These are phyloP conservation scores for Colletotrichum sp. DNA, from an alignment of 2,329 filamentous ascomycete species.

Conservation along the genomic window DNA sequence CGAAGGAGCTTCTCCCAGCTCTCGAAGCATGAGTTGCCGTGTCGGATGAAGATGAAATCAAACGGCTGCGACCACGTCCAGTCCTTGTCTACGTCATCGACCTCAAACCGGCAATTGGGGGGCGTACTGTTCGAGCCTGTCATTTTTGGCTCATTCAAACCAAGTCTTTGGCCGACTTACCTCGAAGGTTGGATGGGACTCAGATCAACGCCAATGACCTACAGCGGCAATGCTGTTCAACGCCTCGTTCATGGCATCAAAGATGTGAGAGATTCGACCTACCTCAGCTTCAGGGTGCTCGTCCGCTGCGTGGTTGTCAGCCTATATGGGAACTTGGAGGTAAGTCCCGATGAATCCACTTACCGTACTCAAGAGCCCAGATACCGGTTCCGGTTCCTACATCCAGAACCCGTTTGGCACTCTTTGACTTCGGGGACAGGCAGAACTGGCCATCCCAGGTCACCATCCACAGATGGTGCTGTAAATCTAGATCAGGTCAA, in stretches of 20 bases:
- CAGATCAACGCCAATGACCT: not conserved
- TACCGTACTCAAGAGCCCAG: not conserved
- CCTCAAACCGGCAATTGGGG: slow-evolving; percentile 40
- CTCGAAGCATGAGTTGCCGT: slow-evolving; percentile 57
- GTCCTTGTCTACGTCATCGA: slow-evolving; percentile 38
- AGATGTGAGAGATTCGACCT: not conserved
- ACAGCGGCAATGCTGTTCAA: not conserved
- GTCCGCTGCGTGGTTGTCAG: not conserved
- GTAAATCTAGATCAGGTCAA: not conserved
- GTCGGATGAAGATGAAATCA: slow-evolving; percentile 64
- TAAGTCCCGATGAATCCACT: not conserved
- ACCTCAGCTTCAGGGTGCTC: not conserved
- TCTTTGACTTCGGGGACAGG: slow-evolving; percentile 27
- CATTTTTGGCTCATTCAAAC: not conserved
- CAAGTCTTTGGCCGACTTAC: not conserved
- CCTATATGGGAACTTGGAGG: no score
- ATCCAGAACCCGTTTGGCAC: slow-evolving; percentile 25
- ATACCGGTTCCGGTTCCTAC: not conserved
- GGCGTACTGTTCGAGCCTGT: slow-evolving; percentile 33
- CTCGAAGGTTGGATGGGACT: not conserved
- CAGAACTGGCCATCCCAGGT: slow-evolving; percentile 29
- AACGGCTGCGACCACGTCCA: slow-evolving; percentile 42
- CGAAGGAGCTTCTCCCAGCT: slow-evolving; percentile 58
- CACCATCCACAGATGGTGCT: not conserved
- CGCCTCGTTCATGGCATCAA: not conserved